Evolutionary conservation across 345 rosid genomes (phyloP).

Genomic region (Lepidium aucheri): DNA sequence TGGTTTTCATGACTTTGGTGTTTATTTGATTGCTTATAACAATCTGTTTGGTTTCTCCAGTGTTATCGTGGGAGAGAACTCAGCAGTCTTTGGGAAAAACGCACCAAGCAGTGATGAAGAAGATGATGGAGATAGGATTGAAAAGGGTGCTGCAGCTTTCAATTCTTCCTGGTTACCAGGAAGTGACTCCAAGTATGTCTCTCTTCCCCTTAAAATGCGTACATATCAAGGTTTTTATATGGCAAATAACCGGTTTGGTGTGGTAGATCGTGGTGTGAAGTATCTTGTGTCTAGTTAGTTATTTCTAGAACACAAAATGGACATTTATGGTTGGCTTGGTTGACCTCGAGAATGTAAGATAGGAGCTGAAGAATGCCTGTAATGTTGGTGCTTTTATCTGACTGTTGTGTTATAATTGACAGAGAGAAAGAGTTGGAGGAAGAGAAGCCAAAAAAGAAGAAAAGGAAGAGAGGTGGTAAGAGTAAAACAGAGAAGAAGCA

Average conservation of each 20-base stretch:
- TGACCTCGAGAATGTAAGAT: not conserved
- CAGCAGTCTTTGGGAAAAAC: conserved; percentile 48
- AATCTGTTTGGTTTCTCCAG: conserved; percentile 33
- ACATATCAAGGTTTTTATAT: not conserved
- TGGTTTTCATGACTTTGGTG: not conserved
- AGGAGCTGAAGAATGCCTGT: not conserved
- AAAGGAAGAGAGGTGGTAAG: conserved; percentile 33
- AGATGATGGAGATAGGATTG: conserved; percentile 38
- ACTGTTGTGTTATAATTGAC: not conserved
- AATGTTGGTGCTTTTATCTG: not conserved
- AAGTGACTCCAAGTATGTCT: conserved; percentile 47
- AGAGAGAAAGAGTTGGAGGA: conserved; percentile 41
- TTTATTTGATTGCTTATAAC: not conserved
- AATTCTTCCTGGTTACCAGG: conserved; percentile 88
- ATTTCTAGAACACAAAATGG: not conserved
- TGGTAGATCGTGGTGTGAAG: not conserved
- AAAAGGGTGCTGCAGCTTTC: conserved; percentile 55
- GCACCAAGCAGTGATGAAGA: conserved; percentile 40
- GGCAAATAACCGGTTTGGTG: not conserved
- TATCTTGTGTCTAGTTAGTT: not conserved
- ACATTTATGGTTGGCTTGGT: not conserved
- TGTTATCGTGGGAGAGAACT: conserved; percentile 71
- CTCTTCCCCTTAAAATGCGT: not conserved
- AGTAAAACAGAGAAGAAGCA: conserved; percentile 28
- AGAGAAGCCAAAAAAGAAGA: conserved; percentile 37